Evolutionary conservation across 2,329 filamentous ascomycete genomes (phyloP).

Genomic region (Venturia nashicola): DNA sequence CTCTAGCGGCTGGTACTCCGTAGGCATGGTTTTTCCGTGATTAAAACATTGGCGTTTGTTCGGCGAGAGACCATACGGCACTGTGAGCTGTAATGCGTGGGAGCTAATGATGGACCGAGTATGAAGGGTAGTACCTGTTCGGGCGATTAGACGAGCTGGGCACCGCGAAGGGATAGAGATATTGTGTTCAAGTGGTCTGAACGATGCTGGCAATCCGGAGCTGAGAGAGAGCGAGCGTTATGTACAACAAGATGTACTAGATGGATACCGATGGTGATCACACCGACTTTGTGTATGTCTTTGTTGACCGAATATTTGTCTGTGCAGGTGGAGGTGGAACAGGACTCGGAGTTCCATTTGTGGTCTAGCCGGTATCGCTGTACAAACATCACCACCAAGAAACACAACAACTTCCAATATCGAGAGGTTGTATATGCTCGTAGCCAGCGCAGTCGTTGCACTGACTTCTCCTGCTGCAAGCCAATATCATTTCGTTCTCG

Average conservation of each 20-base stretch:
- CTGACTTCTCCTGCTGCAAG: neutral
- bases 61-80: no score
- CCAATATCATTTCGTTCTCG: neutral
- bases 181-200: neutral
- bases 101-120: neutral
- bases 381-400: neutral
- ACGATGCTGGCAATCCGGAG: neutral
- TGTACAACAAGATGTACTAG: neutral
- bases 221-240: neutral
- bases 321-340: no score
- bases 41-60: no score
- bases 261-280: neutral
- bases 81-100: neutral
- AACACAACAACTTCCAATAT: neutral
- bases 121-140: neutral
- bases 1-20: no score
- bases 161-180: neutral
- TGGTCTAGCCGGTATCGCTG: neutral
- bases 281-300: neutral
- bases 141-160: neutral
- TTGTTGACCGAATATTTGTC: neutral
- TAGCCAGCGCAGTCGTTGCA: neutral
- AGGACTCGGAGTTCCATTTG: no score
- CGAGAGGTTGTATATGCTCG: neutral
- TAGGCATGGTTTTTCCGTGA: no score